phyloP scores from a whole-genome alignment of 179 eudicot genomes.

The Drosera spatulata region DNA sequence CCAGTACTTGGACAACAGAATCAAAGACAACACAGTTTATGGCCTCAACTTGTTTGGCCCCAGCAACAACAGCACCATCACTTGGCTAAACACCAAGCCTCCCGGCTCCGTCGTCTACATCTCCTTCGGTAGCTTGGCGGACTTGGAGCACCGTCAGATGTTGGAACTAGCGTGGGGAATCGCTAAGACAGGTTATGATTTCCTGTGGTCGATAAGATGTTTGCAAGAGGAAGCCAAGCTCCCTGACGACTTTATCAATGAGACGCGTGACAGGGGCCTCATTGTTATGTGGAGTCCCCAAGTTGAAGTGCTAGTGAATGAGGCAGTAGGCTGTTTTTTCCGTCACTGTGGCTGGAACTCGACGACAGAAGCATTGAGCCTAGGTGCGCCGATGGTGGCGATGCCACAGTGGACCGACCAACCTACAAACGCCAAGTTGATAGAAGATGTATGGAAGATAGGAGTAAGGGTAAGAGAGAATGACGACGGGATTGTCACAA shows the following conservation, averaged over 20 bases:
- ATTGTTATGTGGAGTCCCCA: slow-evolving; percentile 21
- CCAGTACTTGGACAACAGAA: slow-evolving; percentile 15
- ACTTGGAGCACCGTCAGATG: slow-evolving; percentile 10
- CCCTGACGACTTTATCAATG: background rate
- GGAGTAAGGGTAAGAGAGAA: slow-evolving; percentile 36
- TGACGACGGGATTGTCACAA: slow-evolving; percentile 21
- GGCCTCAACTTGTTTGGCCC: slow-evolving; percentile 16
- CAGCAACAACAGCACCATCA: slow-evolving; percentile 5
- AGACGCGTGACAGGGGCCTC: slow-evolving; percentile 6
- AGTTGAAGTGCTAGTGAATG: slow-evolving; percentile 17
- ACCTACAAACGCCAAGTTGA: slow-evolving; percentile 46
- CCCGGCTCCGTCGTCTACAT: slow-evolving; percentile 16
- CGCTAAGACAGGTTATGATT: slow-evolving; percentile 6
- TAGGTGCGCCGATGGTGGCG: slow-evolving; percentile 70
- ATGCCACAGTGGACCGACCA: slow-evolving; percentile 77
- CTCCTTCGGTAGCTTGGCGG: slow-evolving; percentile 25
- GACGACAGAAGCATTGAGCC: slow-evolving; percentile 32
- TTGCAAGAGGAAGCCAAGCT: slow-evolving; percentile 22
- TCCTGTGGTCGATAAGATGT: no score
- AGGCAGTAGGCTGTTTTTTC: slow-evolving; percentile 24
- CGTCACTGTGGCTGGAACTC: slow-evolving; percentile 65
- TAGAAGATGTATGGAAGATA: slow-evolving; percentile 51
- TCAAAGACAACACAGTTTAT: slow-evolving; percentile 17
- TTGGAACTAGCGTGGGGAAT: slow-evolving; percentile 23
- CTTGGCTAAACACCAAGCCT: slow-evolving; percentile 27